phyloP scores from a whole-genome alignment of 2,329 filamentous ascomycete species.

The Penicillium sp. region DNA sequence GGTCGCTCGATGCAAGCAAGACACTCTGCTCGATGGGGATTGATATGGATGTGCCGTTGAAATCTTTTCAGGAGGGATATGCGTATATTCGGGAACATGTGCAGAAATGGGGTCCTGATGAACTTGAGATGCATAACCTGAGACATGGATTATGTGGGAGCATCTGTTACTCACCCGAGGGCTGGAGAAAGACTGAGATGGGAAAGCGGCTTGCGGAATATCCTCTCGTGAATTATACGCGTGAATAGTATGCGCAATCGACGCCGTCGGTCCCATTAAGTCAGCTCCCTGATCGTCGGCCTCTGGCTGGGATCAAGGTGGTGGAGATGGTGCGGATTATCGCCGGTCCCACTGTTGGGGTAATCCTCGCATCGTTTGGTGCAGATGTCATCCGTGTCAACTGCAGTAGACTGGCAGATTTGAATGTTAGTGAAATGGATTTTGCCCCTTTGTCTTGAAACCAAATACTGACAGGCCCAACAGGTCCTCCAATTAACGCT shows the following conservation, averaged over 20 bases:
- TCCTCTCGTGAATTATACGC: conserved; percentile 37
- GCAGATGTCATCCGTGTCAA: conserved; percentile 43
- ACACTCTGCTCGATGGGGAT: conserved; percentile 43
- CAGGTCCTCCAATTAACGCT: conserved; percentile 19
- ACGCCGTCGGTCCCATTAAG: conserved; percentile 27
- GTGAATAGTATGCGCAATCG: conserved; percentile 28
- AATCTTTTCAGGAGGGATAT: conserved; percentile 11
- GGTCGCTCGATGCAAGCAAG: conserved; percentile 40
- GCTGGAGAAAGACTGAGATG: conserved; percentile 40
- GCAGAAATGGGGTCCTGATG: conserved; percentile 30
- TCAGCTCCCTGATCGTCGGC: conserved; percentile 9
- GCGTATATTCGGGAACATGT: conserved; percentile 26
- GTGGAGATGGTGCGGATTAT: conserved; percentile 36
- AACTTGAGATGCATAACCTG: conserved; percentile 39
- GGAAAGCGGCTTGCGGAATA: conserved; percentile 37
- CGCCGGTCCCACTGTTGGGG: conserved; percentile 39
- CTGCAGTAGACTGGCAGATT: conserved; percentile 33
- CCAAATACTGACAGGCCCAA: background rate
- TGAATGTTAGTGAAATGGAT: conserved; percentile 16
- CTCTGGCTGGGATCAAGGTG: conserved; percentile 43
- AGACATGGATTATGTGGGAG: conserved; percentile 39
- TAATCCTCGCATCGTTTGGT: conserved; percentile 38
- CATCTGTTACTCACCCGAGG: conserved; percentile 39
- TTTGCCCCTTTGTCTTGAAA: background rate
- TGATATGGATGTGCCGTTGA: conserved; percentile 22